A percentile compares a stretch with the other conserved stretches of the same genome.
Evolutionary conservation across 495 filamentous ascomycete genomes (phyloP).

Genomic region (Neohortaea acidophila): DNA sequence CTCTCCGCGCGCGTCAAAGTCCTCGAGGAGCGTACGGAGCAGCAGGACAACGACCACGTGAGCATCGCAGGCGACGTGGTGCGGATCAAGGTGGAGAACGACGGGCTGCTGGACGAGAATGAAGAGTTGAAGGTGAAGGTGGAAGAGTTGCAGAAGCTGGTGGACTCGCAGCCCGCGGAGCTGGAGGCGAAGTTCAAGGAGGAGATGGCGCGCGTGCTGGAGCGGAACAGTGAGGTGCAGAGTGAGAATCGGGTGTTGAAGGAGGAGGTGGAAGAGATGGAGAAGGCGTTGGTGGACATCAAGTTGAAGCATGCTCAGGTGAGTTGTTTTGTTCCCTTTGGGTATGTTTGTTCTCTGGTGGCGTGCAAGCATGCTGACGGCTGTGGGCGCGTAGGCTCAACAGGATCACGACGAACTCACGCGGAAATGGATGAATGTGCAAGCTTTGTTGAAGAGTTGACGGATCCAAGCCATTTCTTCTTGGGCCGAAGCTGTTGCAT

Average conservation of each 20-base stretch:
- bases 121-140: constrained; percentile 74
- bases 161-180: constrained; percentile 78
- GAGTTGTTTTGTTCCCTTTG: no score
- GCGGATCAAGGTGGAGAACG: constrained; percentile 81
- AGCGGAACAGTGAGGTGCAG: constrained; percentile 83
- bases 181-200: constrained; percentile 66
- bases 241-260: constrained; percentile 81
- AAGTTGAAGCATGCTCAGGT: constrained; percentile 96
- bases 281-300: constrained; percentile 78
- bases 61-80: constrained; percentile 82
- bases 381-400: no score
- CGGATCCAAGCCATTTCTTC: no score
- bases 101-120: constrained; percentile 72
- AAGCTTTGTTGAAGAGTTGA: no score
- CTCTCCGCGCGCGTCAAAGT: constrained; percentile 57
- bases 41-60: constrained; percentile 85
- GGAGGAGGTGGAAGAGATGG: constrained; percentile 85
- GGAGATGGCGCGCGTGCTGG: constrained; percentile 87
- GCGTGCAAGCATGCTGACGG: no score
- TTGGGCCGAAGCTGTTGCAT: no score
- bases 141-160: constrained; percentile 61
- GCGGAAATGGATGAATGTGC: no score
- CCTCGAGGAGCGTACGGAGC: constrained; percentile 76
- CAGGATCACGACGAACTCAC: no score
- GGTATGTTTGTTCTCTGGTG: no score